A percentile compares a stretch with the other conserved stretches of the same genome.
These are phyloP conservation scores for Termitomyces bulborhizus DNA, from an alignment of 768 basidiomycete genomes.

Conservation along the genomic window DNA sequence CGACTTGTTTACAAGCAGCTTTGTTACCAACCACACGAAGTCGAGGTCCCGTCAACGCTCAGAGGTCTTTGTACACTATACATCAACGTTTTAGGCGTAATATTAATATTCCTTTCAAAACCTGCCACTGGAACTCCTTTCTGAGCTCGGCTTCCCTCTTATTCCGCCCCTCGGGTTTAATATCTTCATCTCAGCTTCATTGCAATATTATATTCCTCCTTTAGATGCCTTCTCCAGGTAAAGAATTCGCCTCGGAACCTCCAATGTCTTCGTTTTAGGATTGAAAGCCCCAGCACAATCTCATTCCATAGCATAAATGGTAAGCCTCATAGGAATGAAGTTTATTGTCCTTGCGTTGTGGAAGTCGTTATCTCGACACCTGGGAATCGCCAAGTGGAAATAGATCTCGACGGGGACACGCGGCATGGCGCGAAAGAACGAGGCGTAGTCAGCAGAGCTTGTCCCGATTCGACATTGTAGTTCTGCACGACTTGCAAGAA, in stretches of 20 bases:
- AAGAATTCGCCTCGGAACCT: constrained; percentile 16
- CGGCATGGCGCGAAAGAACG: constrained; percentile 14
- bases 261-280: constrained; percentile 8
- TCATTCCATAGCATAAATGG: constrained; percentile 21
- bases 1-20: not conserved
- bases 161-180: not conserved
- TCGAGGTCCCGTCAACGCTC: constrained; percentile 1
- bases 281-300: constrained; percentile 18
- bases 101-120: not conserved
- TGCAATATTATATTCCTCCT: constrained; percentile 16
- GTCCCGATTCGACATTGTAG: not conserved
- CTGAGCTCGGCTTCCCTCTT: constrained; percentile 6
- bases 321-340: constrained; percentile 22
- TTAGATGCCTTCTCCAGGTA: constrained; percentile 15
- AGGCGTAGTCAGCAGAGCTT: constrained; percentile 4
- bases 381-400: constrained; percentile 15
- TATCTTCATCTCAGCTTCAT: constrained; percentile 11
- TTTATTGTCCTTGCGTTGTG: constrained; percentile 16
- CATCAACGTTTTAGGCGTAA: not conserved
- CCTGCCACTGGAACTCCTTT: constrained; percentile 8
- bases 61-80: constrained; percentile 6
- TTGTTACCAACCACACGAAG: constrained; percentile 7
- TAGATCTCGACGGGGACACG: constrained; percentile 17
- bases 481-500: not conserved
- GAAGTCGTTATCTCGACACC: constrained; percentile 19